These are phyloP conservation scores for Fusarium sp. DNA, from an alignment of 2,329 filamentous ascomycete species.

Conservation along the genomic window DNA sequence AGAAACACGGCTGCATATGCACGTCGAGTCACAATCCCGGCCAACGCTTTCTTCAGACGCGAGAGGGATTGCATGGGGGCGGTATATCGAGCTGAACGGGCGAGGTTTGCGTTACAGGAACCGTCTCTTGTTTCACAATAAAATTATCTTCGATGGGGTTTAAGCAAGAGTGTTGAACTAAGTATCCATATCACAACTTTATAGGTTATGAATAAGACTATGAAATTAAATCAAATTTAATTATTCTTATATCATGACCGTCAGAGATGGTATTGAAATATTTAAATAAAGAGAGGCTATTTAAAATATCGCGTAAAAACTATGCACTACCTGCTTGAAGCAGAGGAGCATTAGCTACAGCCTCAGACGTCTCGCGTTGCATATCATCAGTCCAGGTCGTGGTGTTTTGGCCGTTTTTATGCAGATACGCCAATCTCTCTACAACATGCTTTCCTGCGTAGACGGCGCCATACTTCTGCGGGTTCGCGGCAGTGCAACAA, in stretches of 20 bases:
- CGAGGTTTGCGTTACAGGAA: not conserved
- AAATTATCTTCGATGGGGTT: rapidly evolving
- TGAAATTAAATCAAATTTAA: rapidly evolving
- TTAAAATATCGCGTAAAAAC: rapidly evolving
- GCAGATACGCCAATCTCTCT: not conserved
- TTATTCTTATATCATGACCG: rapidly evolving
- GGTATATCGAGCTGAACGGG: no score
- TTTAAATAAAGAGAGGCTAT: not conserved
- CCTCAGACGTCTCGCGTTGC: not conserved
- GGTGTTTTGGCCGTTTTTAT: not conserved
- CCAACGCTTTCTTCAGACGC: no score
- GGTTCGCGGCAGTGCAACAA: not conserved
- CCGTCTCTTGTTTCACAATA: rapidly evolving
- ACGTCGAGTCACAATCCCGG: not conserved
- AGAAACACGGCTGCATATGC: not conserved
- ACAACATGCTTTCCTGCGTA: not conserved
- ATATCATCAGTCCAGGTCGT: not conserved
- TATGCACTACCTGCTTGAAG: not conserved
- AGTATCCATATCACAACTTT: no score
- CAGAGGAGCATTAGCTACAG: not conserved
- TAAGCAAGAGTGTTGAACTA: rapidly evolving
- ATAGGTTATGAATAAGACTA: rapidly evolving
- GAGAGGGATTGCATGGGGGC: not conserved
- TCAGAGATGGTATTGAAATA: not conserved
- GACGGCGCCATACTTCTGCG: not conserved